Percentiles rank a stretch among this genome's conserved stretches.
Conservation (phyloP, 768 basidiomycete genomes). For the Postia placenta region DNA sequence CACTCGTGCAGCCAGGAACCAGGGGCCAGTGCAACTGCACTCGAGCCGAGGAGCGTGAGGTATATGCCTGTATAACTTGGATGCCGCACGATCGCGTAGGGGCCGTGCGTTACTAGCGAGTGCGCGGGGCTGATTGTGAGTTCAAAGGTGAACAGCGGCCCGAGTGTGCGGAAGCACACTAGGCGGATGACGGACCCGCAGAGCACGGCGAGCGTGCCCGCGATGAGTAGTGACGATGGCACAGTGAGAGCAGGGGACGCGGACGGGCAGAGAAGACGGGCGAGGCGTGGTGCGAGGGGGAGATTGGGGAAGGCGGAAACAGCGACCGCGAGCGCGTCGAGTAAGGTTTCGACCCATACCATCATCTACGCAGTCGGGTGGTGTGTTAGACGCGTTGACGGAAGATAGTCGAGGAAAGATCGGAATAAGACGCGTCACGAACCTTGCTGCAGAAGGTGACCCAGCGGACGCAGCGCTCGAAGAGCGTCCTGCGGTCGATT, state of each 20-base stretch:
- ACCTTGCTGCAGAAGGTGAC: constrained; percentile 24
- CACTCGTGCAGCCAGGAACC: constrained; percentile 20
- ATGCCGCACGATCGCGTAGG: constrained; percentile 36
- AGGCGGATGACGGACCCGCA: constrained; percentile 29
- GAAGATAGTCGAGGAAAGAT: not conserved
- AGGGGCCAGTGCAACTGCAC: constrained; percentile 15
- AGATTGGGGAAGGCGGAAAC: constrained; percentile 13
- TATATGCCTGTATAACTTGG: constrained; percentile 32
- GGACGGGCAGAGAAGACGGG: constrained; percentile 3
- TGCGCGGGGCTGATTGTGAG: constrained; percentile 31
- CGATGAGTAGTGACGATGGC: constrained; percentile 20
- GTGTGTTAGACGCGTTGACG: not conserved
- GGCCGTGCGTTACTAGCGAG: constrained; percentile 31
- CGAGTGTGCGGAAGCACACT: constrained; percentile 31
- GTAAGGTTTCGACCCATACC: constrained; percentile 16
- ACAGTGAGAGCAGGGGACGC: constrained; percentile 3
- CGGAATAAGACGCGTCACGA: not conserved
- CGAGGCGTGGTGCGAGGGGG: constrained; percentile 9
- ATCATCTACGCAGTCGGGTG: constrained; percentile 11
- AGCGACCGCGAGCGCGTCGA: constrained; percentile 17
- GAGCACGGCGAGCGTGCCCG: constrained; percentile 22
- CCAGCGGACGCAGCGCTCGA: constrained; percentile 19
- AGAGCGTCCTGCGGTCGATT: constrained; percentile 15
- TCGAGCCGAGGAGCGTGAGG: constrained; percentile 21
- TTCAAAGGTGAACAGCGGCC: constrained; percentile 35